A percentile compares a stretch with the other conserved stretches of the same genome.
These are phyloP conservation scores for Antarctomyces pellizariae DNA, from an alignment of 495 filamentous ascomycete genomes.

Conservation along the genomic window DNA sequence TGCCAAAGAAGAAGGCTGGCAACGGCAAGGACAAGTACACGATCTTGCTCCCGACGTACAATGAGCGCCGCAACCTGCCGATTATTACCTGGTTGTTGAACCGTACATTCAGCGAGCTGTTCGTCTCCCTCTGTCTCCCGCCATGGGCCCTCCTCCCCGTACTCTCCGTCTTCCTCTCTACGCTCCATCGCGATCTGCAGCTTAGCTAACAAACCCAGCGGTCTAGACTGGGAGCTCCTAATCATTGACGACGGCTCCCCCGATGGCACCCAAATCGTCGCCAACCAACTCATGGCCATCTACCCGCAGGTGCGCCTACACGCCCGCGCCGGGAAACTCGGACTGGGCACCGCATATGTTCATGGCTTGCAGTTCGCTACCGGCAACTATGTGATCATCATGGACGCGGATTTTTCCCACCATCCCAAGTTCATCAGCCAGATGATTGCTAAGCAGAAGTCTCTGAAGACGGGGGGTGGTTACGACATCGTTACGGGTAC, in stretches of 20 bases:
- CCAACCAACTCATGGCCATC: constrained; percentile 65
- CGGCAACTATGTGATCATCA: constrained; percentile 94
- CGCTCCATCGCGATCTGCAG: neutral
- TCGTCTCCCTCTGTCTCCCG: constrained; percentile 6
- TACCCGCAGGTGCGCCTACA: constrained; percentile 70
- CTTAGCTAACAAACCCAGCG: constrained; percentile 22
- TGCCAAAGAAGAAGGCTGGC: constrained; percentile 13
- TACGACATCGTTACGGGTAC: constrained; percentile 96
- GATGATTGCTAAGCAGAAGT: constrained; percentile 57
- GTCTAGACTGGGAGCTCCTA: constrained; percentile 92
- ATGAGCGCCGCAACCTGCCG: constrained; percentile 90
- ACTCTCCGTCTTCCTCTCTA: neutral
- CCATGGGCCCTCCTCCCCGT: neutral
- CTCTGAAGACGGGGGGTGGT: constrained; percentile 22
- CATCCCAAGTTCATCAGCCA: constrained; percentile 88
- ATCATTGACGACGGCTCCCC: constrained; percentile 96
- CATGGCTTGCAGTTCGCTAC: constrained; percentile 72
- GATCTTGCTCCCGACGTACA: constrained; percentile 93
- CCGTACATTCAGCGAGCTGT: constrained; percentile 73
- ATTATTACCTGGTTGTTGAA: constrained; percentile 87
- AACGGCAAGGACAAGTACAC: constrained; percentile 77
- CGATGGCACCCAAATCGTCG: constrained; percentile 79
- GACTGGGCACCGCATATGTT: constrained; percentile 89
- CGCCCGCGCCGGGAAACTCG: constrained; percentile 79
- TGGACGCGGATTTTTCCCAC: constrained; percentile 98